A percentile compares a stretch with the other conserved stretches of the same genome.
phyloP scores from a whole-genome alignment of 768 basidiomycete genomes.

The Naganishia randhawae region DNA sequence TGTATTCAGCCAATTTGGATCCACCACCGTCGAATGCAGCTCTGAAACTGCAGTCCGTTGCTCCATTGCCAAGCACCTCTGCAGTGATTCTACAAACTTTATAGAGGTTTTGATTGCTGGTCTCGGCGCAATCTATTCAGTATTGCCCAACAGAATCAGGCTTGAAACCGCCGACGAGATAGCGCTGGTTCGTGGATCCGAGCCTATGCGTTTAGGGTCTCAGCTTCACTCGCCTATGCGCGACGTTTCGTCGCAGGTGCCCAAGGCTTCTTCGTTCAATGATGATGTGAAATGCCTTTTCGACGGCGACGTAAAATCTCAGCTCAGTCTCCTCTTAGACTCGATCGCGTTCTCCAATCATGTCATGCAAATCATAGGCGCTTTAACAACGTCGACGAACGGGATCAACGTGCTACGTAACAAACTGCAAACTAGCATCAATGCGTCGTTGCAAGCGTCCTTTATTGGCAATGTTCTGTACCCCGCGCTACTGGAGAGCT shows the following conservation, averaged over 20 bases:
- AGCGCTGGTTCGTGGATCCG: too few relatives aligned
- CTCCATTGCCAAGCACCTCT: conserved; percentile 84
- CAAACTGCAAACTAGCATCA: conserved; percentile 51
- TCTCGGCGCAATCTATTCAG: conserved; percentile 84
- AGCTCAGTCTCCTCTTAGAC: conserved; percentile 83
- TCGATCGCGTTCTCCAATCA: conserved; percentile 66
- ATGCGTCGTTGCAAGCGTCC: conserved; percentile 74
- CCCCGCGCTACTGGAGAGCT: conserved; percentile 87
- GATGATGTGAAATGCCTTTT: conserved; percentile 53
- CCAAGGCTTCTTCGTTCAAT: background rate
- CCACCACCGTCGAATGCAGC: too few relatives aligned
- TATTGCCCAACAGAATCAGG: conserved; percentile 80
- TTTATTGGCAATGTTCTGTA: conserved; percentile 92
- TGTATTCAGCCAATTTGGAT: background rate
- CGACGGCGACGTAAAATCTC: conserved; percentile 68
- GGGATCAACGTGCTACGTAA: background rate
- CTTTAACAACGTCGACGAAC: background rate
- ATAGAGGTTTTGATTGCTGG: conserved; percentile 95
- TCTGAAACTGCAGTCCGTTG: conserved; percentile 67
- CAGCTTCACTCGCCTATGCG: too few relatives aligned
- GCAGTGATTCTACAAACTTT: conserved; percentile 69
- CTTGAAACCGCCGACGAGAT: conserved; percentile 53
- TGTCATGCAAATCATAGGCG: background rate
- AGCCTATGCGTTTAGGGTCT: too few relatives aligned
- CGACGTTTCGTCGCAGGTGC: background rate